phyloP scores from a whole-genome alignment of 257 asterid species.

The Solanum pennellii region DNA sequence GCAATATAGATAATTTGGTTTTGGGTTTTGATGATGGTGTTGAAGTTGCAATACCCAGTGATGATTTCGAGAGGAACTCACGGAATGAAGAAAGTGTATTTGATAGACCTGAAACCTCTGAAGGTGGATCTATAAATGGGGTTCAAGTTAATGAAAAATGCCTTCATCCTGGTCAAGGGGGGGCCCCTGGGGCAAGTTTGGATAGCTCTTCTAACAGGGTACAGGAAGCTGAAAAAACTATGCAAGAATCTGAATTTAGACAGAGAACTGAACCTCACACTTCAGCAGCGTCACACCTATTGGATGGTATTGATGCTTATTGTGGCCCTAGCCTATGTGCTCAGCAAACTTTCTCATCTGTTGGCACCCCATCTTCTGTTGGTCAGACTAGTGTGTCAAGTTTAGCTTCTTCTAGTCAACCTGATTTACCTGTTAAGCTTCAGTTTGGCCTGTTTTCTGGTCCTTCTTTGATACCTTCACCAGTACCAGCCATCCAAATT shows the following conservation, averaged over 20 bases:
- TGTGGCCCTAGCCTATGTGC: constrained; percentile 16
- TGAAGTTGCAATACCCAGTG: constrained; percentile 81
- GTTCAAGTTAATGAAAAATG: constrained; percentile 39
- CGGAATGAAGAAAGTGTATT: constrained; percentile 34
- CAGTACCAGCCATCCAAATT: constrained; percentile 92
- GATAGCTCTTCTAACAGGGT: constrained; percentile 21
- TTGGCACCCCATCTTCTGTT: constrained; percentile 21
- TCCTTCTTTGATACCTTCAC: constrained; percentile 84
- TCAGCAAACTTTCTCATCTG: constrained; percentile 28
- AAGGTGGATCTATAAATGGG: constrained; percentile 25
- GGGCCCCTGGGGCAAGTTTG: constrained; percentile 19
- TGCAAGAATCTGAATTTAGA: constrained; percentile 33
- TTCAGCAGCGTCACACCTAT: constrained; percentile 19
- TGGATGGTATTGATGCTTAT: constrained; percentile 26
- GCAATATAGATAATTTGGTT: constrained; percentile 54
- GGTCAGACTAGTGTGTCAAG: constrained; percentile 27
- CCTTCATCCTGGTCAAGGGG: constrained; percentile 28
- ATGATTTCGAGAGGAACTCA: constrained; percentile 51
- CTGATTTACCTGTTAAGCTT: constrained; percentile 60
- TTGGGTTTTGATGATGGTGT: constrained; percentile 91
- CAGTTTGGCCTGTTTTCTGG: constrained; percentile 98
- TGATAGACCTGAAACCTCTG: constrained; percentile 39
- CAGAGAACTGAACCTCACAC: constrained; percentile 18
- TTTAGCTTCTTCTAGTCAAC: constrained; percentile 31
- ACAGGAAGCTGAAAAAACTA: constrained; percentile 21